Evolutionary conservation across 2,329 filamentous ascomycete species (phyloP).

Genomic region (Fusarium duplospermum): DNA sequence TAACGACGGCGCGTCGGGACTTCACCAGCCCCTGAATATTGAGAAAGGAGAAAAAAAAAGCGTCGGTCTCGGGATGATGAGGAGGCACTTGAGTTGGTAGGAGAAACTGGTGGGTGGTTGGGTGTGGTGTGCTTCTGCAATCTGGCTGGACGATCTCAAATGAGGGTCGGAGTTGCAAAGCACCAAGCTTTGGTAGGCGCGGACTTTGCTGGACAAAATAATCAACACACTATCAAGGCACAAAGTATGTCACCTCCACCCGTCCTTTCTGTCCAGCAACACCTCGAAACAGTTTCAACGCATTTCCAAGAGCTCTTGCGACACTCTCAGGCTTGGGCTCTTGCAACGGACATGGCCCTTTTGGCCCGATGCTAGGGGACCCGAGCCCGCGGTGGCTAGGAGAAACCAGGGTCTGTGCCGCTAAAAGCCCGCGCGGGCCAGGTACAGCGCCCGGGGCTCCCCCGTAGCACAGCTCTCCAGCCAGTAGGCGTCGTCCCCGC

Average conservation of each 20-base stretch:
- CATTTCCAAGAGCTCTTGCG: constrained; percentile 4
- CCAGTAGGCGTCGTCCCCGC: constrained; percentile 35
- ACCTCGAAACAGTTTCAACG: constrained; percentile 4
- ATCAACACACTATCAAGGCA: not conserved
- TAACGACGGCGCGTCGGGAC: constrained; percentile 18
- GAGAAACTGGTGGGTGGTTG: constrained; percentile 22
- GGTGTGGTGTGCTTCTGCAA: constrained; percentile 18
- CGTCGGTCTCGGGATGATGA: constrained; percentile 15
- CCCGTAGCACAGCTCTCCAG: constrained; percentile 13
- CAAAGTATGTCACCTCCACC: not conserved
- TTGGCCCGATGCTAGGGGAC: constrained; percentile 34
- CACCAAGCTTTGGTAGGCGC: not conserved
- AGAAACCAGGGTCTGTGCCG: constrained; percentile 28
- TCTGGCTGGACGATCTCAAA: constrained; percentile 21
- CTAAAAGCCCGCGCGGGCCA: constrained; percentile 39
- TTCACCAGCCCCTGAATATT: constrained; percentile 28
- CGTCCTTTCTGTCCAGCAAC: not conserved
- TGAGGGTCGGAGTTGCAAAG: constrained; percentile 12
- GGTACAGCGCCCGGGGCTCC: constrained; percentile 27
- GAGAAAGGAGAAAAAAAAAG: constrained; percentile 19
- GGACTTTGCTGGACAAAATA: constrained; percentile 16
- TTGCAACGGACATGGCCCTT: constrained; percentile 5
- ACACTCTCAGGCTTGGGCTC: not conserved
- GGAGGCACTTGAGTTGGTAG: constrained; percentile 20
- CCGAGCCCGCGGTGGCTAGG: constrained; percentile 31